Base-by-base conservation (phyloP, 2,329 filamentous ascomycete species). In the Nemania sp. region DNA sequence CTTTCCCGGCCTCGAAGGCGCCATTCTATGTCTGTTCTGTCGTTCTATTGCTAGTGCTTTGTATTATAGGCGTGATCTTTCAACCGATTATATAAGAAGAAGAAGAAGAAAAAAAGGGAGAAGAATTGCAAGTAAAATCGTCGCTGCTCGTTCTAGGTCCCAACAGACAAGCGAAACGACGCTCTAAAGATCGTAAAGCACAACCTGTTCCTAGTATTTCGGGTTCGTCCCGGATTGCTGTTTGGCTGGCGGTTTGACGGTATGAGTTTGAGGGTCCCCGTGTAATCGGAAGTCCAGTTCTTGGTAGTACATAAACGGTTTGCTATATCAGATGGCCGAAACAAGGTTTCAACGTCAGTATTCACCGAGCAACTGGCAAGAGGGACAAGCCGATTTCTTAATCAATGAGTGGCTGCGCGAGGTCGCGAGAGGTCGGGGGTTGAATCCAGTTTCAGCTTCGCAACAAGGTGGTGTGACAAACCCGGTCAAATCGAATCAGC, bases 11-110 rank as follows among this genome's bases (percentile, higher is more conserved):
- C 52, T 58, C 18, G 61, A 59, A 13, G 66, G 63, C 38, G 74
- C 60, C 76, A 77, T 77, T 20, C 24, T 49, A 11, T 10, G 45
- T 29, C 52, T 22, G 27, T 22, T 24, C 11, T 20, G 15, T 32
- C 13, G 32, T 35, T 18, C 15, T 32, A 11, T 56, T 26, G 13
- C 24, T 29, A 27, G 7, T 29, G 5, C 49, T n/a, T 29, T 29
- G 15, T 29, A 5, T n/a, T 27, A 4, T 13, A 8, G 11, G 20
- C 45, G 45, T 24, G 45, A 49, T 24, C n/a, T 13, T 49, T 26
- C 20, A 11, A 24, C 20, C 4, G 1, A 24, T 24, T 3, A 24
- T 22, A 49, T 22, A 2, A 49, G 38, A 41, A 41, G 18, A 5
- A 11, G 11, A 7, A 35, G 32, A 35, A 41, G 38, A 11, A 41